A percentile compares a stretch with the other conserved stretches of the same genome.
phyloP scores from a whole-genome alignment of 2,329 filamentous ascomycete species.

The Exophiala oligosperma region DNA sequence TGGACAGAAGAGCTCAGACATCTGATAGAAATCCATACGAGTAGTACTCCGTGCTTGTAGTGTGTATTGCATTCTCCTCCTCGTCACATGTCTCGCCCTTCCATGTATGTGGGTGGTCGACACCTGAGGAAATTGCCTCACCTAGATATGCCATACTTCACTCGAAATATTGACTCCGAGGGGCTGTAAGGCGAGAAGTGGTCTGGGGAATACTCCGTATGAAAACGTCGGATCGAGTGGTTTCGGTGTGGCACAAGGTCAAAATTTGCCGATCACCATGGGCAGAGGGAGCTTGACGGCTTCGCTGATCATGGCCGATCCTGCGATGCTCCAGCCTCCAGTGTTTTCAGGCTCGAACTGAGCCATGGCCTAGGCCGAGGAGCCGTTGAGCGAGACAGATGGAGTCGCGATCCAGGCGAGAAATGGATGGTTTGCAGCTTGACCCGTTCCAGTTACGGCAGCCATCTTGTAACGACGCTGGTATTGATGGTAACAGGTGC shows the following conservation, averaged over 20 bases:
- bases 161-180: too few species aligned
- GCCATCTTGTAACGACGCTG: background rate
- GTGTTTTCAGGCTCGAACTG: background rate
- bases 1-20: too few species aligned
- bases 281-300: background rate
- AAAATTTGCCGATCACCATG: background rate
- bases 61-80: too few species aligned
- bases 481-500: background rate
- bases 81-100: too few species aligned
- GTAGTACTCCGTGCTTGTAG: too few species aligned
- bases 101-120: too few species aligned
- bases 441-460: background rate
- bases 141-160: too few species aligned
- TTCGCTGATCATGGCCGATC: slow-evolving; percentile 1
- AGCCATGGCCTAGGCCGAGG: background rate
- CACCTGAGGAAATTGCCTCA: too few species aligned
- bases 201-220: background rate
- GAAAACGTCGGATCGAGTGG: background rate
- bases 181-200: background rate
- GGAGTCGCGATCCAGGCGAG: background rate
- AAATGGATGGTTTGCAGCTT: background rate
- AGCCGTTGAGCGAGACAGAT: background rate
- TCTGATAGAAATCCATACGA: too few species aligned
- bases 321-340: background rate
- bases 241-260: background rate